Conservation (phyloP, 176 grass and related monocot species). For the Thinopyrum elongatum region DNA sequence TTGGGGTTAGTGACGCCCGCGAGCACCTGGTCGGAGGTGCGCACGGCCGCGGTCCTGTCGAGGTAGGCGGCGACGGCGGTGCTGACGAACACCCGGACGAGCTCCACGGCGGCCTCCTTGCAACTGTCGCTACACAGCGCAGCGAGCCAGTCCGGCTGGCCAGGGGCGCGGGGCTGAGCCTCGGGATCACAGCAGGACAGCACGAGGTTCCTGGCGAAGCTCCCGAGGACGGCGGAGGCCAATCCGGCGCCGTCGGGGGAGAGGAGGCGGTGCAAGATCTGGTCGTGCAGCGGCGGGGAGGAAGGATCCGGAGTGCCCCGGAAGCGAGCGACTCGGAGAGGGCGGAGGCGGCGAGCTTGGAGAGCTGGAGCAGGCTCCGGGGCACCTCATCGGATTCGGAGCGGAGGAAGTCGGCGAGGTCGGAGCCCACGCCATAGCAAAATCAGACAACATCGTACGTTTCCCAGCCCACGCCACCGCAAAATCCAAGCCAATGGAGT, state of each 20-base stretch:
- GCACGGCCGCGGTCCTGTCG: slow-evolving; percentile 34
- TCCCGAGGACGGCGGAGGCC: slow-evolving; percentile 62
- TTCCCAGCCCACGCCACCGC: too few species aligned
- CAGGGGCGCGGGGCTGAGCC: neutral
- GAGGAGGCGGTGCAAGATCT: slow-evolving; percentile 69
- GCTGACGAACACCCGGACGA: slow-evolving; percentile 70
- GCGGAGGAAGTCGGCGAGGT: slow-evolving; percentile 63
- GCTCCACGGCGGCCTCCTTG: slow-evolving; percentile 65
- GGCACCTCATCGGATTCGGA: slow-evolving; percentile 75
- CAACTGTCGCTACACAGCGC: slow-evolving; percentile 56
- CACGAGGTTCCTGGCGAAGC: slow-evolving; percentile 71
- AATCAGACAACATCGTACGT: too few species aligned
- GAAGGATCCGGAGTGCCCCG: slow-evolving; percentile 29
- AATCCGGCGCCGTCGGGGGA: slow-evolving; percentile 62
- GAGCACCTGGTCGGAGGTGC: slow-evolving; percentile 35
- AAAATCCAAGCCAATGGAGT: too few species aligned
- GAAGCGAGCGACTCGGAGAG: slow-evolving; percentile 34
- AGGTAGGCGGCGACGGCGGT: slow-evolving; percentile 71
- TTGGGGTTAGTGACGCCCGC: slow-evolving; percentile 49
- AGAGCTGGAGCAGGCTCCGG: slow-evolving; percentile 64
- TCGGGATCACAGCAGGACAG: slow-evolving; percentile 37
- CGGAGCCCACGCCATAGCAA: too few species aligned
- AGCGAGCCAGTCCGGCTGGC: slow-evolving; percentile 47
- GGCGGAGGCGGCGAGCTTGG: slow-evolving; percentile 54
- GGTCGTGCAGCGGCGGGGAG: slow-evolving; percentile 40